These are phyloP conservation scores for Penicillium sp. DNA, from an alignment of 2,329 filamentous ascomycete species.

Conservation along the genomic window DNA sequence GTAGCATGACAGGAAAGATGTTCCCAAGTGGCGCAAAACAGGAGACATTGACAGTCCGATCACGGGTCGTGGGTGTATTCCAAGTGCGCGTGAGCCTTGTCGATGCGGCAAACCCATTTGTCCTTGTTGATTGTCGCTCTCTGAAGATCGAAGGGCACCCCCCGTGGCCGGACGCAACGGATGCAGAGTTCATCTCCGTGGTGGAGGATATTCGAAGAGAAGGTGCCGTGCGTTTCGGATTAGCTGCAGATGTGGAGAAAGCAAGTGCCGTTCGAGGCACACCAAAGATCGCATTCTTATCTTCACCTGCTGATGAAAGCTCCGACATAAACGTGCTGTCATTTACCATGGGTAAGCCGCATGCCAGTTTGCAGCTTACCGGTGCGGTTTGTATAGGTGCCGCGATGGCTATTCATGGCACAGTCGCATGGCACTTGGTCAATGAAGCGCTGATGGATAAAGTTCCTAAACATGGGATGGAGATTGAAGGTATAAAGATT, in stretches of 20 bases:
- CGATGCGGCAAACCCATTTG: slow-evolving; percentile 62
- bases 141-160: slow-evolving; percentile 34
- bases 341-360: slow-evolving; percentile 27
- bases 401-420: slow-evolving; percentile 22
- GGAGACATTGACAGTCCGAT: slow-evolving; percentile 25
- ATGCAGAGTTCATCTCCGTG: slow-evolving; percentile 37
- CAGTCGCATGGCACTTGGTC: slow-evolving; percentile 15
- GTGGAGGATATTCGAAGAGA: slow-evolving; percentile 56
- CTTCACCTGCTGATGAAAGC: slow-evolving; percentile 14
- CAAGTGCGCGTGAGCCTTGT: slow-evolving; percentile 52
- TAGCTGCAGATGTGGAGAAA: slow-evolving; percentile 39
- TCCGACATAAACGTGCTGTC: slow-evolving; percentile 26
- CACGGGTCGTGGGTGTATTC: slow-evolving; percentile 46
- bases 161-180: neutral
- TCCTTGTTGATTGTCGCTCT: slow-evolving; percentile 57
- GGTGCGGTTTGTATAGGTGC: slow-evolving; percentile 28
- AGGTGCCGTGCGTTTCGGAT: slow-evolving; percentile 59
- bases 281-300: slow-evolving; percentile 61
- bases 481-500: slow-evolving; percentile 7
- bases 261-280: slow-evolving; percentile 52
- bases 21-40: slow-evolving; percentile 57
- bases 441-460: neutral
- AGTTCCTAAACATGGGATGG: slow-evolving; percentile 17
- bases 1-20: slow-evolving; percentile 61
- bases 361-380: slow-evolving; percentile 29